Base-by-base conservation (phyloP, 2,329 filamentous ascomycete species). In the Camptophora hylomeconis region DNA sequence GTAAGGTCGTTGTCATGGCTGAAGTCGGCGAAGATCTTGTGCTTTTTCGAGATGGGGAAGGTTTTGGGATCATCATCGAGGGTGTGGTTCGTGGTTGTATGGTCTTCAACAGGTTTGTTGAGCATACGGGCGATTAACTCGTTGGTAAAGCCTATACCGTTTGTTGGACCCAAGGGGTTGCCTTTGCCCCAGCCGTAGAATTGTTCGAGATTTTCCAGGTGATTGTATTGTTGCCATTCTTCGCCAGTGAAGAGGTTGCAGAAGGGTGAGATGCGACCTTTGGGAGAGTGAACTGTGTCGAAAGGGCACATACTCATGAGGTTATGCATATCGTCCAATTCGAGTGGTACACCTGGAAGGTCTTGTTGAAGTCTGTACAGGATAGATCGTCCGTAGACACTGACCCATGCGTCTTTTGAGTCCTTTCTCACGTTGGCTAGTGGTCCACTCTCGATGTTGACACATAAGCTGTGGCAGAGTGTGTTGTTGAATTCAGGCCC, bases 251-350 rank as follows among this genome's bases (percentile, higher is more conserved):
- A 84, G 3, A 84, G 61, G 14, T 70, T 57, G 46, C 80, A 84
- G 57, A 80, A 84, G 5, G 63, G 63, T 40, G 74, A 80, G 56
- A 72, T 17, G 14, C 14, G 5, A 9, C 25, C 25, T 2, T 7
- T 27, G 58, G 62, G 45, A 32, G 77, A 73, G 1, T 75, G 71
- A 11, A 80, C 67, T 0, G 76, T 81, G 50, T 86, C 79, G 45
- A 83, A 84, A 0, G 79, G 72, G 42, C 80, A 84, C 49, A 83
- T 62, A 3, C 93, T 83, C 83, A 94, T 93, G 18, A 94, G 50
- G 33, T 67, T 69, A 32, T 84, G 60, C 1, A 74, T 70, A 18
- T 87, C 74, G 1, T 58, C 46, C 8, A 62, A 48, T 3, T 67
- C 69, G 22, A 93, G 51, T 36, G 78, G 72, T 4, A 69, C 74